phyloP scores from a whole-genome alignment of 2,329 filamentous ascomycete species.

The Fusarium pseudograminearum region DNA sequence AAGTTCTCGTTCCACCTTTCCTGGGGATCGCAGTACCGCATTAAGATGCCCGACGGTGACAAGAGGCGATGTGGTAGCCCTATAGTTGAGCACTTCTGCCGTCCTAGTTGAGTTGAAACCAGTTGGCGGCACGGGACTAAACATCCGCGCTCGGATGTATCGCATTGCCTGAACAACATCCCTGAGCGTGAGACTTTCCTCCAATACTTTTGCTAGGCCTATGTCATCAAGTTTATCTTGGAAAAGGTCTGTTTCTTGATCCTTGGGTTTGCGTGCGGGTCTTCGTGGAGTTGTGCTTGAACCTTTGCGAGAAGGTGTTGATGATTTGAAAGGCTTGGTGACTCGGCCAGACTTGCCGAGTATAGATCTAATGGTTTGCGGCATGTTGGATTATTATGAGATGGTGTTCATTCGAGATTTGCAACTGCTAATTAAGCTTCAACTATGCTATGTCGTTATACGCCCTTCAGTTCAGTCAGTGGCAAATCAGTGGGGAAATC shows the following conservation, averaged over 20 bases:
- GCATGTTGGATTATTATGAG: conserved; percentile 22
- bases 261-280: conserved; percentile 38
- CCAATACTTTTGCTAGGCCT: conserved; percentile 67
- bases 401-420: background rate
- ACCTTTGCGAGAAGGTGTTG: conserved; percentile 23
- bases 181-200: conserved; percentile 66
- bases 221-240: conserved; percentile 68
- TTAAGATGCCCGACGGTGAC: conserved; percentile 75
- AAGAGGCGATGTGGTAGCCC: conserved; percentile 70
- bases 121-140: conserved; percentile 70
- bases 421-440: background rate
- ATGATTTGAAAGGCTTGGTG: conserved; percentile 48
- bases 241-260: conserved; percentile 50
- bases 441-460: background rate
- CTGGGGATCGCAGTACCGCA: conserved; percentile 71
- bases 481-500: conserved; percentile 35
- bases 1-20: conserved; percentile 74
- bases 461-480: conserved; percentile 25
- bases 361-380: conserved; percentile 55
- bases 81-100: conserved; percentile 72
- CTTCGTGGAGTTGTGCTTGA: conserved; percentile 46
- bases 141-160: conserved; percentile 72
- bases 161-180: conserved; percentile 75
- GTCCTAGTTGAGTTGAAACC: conserved; percentile 75
- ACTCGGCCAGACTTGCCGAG: conserved; percentile 54